These are phyloP conservation scores for Porosira glacialis DNA, from an alignment of 352 stramenopile species.

Conservation along the genomic window DNA sequence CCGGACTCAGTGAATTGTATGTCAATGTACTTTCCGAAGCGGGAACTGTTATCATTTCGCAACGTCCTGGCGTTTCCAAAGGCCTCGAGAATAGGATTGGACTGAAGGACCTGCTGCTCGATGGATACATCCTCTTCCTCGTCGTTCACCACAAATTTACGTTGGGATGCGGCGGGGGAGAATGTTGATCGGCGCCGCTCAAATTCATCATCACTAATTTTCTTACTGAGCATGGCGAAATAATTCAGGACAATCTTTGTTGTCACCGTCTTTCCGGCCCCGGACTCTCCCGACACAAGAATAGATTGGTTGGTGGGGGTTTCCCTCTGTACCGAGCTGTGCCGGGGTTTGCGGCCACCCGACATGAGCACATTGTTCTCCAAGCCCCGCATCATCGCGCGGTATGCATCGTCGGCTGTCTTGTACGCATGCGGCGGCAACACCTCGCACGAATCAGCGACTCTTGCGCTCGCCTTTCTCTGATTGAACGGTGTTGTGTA, in stretches of 20 bases:
- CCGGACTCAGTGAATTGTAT: constrained; percentile 84
- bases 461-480: too few species aligned
- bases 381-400: constrained; percentile 11
- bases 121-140: constrained; percentile 15
- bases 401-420: constrained; percentile 10
- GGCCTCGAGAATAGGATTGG: constrained; percentile 94
- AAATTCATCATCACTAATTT: neutral
- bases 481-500: too few species aligned
- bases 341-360: neutral
- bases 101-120: constrained; percentile 46
- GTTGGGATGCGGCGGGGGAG: neutral
- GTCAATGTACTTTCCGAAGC: constrained; percentile 98
- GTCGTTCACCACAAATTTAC: neutral
- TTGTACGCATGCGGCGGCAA: constrained; percentile 2
- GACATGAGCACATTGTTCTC: constrained; percentile 23
- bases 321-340: neutral
- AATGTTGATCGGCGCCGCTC: neutral
- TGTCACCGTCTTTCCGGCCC: constrained; percentile 94
- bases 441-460: too few species aligned
- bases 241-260: constrained; percentile 96
- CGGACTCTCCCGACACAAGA: constrained; percentile 83
- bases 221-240: constrained; percentile 82
- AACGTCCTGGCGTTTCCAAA: constrained; percentile 96
- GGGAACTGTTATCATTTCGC: constrained; percentile 94
- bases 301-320: constrained; percentile 68